Evolutionary conservation across 208 protist species (phyloP), one percentile per base, ranked within the genome.

Genomic region (Phytomonas francai): DNA sequence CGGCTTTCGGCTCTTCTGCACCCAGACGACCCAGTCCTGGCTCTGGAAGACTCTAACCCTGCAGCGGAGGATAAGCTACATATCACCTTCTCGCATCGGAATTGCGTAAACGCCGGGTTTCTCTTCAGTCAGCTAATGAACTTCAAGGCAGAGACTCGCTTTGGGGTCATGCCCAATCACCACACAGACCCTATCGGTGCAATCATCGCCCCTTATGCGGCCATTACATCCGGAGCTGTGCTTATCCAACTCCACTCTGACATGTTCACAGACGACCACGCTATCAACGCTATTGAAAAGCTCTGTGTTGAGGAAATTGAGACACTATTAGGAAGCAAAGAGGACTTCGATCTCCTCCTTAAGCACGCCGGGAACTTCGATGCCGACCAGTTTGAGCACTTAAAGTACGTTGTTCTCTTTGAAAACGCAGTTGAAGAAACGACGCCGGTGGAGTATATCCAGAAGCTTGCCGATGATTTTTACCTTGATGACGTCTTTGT

Each of bases 261-360:
- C 72, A 83, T 96, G 81, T 96, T 93, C 80, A 92, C 87, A 3
- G 88, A 96, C 75, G 88, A 93, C 61, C 88, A 95, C 75, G 90
- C 91, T 63, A 91, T 93, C 75, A 93, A 93, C 72, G 83, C 68
- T 33, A 94, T 94, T 61, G 88, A 94, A 71, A 94, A 96, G 81
- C 78, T 94, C 2, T 94, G 88, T 72, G 87, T 94, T 25, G 88
- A 96, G 84, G 87, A 96, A 76, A 77, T 96, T 28, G 56, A 85
- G 73, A 88, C 84, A 36, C 77, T 96, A 56, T 64, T 96, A 27
- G 88, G 87, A 19, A 78, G 65, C 27, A 92, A 91, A 77, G 68
- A 72, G 16, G 91, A 96, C 69, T 92, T 89, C 74, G 91, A 94
- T 69, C 78, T 93, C 66, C 45, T 96, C 25, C 76, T 96, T 49